Evolutionary conservation across 176 grass and related monocot genomes (phyloP), one percentile per base, ranked within the genome.

Genomic region (Triticum turgidum): DNA sequence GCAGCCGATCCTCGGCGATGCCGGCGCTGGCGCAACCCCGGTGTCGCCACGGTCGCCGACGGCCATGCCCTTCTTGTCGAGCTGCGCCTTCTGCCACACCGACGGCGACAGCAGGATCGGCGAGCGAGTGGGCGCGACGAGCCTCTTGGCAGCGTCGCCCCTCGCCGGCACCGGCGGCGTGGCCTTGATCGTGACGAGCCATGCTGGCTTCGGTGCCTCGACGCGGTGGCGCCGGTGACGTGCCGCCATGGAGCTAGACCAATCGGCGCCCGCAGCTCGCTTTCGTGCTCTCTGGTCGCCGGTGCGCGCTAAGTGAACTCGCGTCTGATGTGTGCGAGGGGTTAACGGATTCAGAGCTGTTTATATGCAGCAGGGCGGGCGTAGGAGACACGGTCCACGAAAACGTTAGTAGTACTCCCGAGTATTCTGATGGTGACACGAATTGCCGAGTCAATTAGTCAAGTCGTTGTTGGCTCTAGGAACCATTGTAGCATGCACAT

Each of bases 1-100:
- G 85, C 80, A 90, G 76, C 44, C 44, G 85, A 90, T 87, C 89
- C 85, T 90, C 59, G 89, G 89, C 22, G 89, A 90, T 67, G 34
- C 80, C 44, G 84, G 89, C 56, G 56, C n/a, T 34, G 85, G 89
- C 42, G 56, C n/a, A 7, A 1, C 15, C 27, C 69, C 64, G 52
- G 14, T 6, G 21, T 27, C 41, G 25, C 45, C 37, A 11, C 11
- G 56, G 65, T 45, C 62, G 6, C n/a, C n/a, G 9, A 8, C 3
- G 21, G 27, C 17, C 24, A 20, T 35, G 5, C 20, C 9, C 73
- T 70, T 42, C 39, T 42, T 42, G 39, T 3, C 39, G 39, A 9
- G 8, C 8, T 9, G 39, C 39, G 39, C 39, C 39, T 42, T 81
- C 49, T 58, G 74, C 89, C 89, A 87, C 24, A 1, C 80, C 20